Conservation (phyloP, 75 land plant genomes). For the Cryptomeria japonica region DNA sequence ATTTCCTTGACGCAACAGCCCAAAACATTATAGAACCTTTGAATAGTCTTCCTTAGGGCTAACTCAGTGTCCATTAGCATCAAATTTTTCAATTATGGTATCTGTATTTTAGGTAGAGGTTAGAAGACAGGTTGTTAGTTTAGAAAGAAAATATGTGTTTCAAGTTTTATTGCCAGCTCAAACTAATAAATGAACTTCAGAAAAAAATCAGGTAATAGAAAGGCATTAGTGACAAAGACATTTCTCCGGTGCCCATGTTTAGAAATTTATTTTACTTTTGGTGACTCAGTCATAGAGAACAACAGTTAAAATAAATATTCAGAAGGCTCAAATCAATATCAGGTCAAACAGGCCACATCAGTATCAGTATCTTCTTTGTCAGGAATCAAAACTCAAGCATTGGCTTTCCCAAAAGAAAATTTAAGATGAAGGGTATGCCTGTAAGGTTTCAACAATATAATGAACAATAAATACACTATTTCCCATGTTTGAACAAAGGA, state of each 20-base stretch:
- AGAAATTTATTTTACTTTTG: neutral
- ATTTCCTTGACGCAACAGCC: neutral
- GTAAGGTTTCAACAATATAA: neutral
- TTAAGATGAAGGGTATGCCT: neutral
- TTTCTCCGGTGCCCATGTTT: neutral
- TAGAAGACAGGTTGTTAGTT: too few species aligned
- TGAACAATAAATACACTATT: neutral
- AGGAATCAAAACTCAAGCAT: neutral
- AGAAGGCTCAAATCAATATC: neutral
- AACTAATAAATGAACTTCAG: neutral
- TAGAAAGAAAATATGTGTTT: too few species aligned
- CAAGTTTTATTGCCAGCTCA: too few species aligned
- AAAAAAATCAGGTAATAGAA: neutral
- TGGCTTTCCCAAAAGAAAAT: neutral
- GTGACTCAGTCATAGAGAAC: neutral
- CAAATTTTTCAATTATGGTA: neutral
- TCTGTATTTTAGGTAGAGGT: neutral
- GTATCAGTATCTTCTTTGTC: neutral
- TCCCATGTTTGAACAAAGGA: neutral
- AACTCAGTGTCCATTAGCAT: neutral
- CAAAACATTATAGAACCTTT: neutral
- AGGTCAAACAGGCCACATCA: neutral
- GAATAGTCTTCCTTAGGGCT: too few species aligned
- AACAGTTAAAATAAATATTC: neutral
- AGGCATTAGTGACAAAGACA: neutral